Percentiles rank a stretch among this genome's conserved stretches.
Evolutionary conservation across 805 yeast species (phyloP).

Genomic region (Metschnikowia rubicola): DNA sequence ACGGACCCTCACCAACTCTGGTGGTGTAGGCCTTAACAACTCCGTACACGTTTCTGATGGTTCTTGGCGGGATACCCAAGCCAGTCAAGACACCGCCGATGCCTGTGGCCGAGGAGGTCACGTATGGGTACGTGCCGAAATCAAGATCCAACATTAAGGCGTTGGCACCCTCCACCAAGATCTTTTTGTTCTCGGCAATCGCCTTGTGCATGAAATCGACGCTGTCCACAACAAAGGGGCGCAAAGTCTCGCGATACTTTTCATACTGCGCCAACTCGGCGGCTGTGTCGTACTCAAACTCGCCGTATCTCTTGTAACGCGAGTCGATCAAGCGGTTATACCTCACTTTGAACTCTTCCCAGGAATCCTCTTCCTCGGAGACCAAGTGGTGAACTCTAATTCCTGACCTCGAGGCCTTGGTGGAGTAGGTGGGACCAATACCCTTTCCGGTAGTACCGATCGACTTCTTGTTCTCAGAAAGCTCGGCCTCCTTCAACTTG

Average conservation of each 20-base stretch:
- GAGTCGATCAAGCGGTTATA: slow-evolving; percentile 75
- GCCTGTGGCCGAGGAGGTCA: slow-evolving; percentile 92
- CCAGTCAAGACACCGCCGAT: slow-evolving; percentile 98
- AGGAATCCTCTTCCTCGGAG: slow-evolving; percentile 81
- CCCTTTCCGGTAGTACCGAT: slow-evolving; percentile 99
- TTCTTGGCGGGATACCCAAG: slow-evolving; percentile 89
- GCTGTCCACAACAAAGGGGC: slow-evolving; percentile 93
- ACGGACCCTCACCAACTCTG: slow-evolving; percentile 98
- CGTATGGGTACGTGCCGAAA: slow-evolving; percentile 97
- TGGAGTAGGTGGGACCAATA: slow-evolving; percentile 96
- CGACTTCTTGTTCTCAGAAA: slow-evolving; percentile 71
- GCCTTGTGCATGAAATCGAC: slow-evolving; percentile 82
- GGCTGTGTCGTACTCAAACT: slow-evolving; percentile 81
- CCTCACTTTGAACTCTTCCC: slow-evolving; percentile 84
- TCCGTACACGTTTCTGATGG: slow-evolving; percentile 80
- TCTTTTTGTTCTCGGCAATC: slow-evolving; percentile 71
- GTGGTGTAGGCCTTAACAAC: slow-evolving; percentile 99
- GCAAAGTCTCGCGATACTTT: slow-evolving; percentile 64
- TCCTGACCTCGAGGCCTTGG: slow-evolving; percentile 96
- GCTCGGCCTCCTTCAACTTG: slow-evolving; percentile 89
- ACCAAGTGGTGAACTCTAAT: slow-evolving; percentile 94
- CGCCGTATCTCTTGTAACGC: slow-evolving; percentile 88
- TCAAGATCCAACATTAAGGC: slow-evolving; percentile 97
- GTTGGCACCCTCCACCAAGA: slow-evolving; percentile 95
- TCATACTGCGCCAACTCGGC: slow-evolving; percentile 77